Evolutionary conservation across 2,329 filamentous ascomycete genomes (phyloP), one percentile per base, ranked within the genome.

Genomic region (Trichoderma hamatum): DNA sequence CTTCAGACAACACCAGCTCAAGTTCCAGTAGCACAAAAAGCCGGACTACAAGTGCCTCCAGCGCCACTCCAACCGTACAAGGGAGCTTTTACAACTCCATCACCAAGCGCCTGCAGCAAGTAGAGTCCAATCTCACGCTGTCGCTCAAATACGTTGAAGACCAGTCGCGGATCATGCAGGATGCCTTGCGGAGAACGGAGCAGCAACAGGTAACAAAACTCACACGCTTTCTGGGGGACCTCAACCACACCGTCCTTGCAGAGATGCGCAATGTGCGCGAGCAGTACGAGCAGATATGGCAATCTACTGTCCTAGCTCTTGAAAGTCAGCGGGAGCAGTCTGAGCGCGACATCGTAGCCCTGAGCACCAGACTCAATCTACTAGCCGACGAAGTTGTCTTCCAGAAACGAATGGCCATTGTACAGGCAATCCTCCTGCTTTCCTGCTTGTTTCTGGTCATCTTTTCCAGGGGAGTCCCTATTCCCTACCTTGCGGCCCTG

Each of bases 1-100:
- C 61, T 14, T 51, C 51, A 21, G 70, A 68, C 3, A 55, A 65
- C 13, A 39, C 36, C 6, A 39, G 56, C 7, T 39, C 51, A 36
- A 30, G 39, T 13, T 49, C 62, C 3, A 62, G 62, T 19, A 26
- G 36, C 21, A 59, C 56, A 79, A 78, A 69, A 71, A 75, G 72
- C 28, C 75, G 74, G n/a, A 76, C 78, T 1, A 63, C 71, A 7
- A 73, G 73, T 10, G 73, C 76, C 6, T 66, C 77, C 3, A 61
- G 74, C 3, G 76, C 77, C 32, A 87, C 89, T 0, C 94, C 95
- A 2, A 94, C 94, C 0, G 96, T 96, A 1, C 96, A 99, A 79
- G 96, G 99, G 78, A 96, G 92, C 1, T 98, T 99, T 80, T 99
- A 97, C 86, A 98, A 98, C 78, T 93, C 94, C 4, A 91, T 98